Evolutionary conservation across 2,329 filamentous ascomycete species (phyloP), one percentile per base, ranked within the genome.

Genomic region (Ramularia endophylla): DNA sequence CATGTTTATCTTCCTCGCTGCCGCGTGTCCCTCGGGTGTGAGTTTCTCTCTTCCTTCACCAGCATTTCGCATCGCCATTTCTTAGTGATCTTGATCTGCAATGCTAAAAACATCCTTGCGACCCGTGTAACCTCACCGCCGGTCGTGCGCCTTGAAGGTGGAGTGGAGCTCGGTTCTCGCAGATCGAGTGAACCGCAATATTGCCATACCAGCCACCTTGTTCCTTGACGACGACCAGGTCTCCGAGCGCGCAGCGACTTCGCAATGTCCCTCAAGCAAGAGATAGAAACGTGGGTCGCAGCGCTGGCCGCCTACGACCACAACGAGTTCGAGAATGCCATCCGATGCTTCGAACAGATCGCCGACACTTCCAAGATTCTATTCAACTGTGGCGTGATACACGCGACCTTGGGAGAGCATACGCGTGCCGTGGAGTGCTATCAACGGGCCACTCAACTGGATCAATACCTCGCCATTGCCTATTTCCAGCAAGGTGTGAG

Each of bases 401-500:
- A 95, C 71, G 92, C 92, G 28, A 97, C 92, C 0, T 74, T 98
- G 13, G 92, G 92, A 54, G 88, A 97, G 64, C 92, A 98, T 67
- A 85, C 90, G 63, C 88, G 87, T 72, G 92, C 92, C 60, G 90
- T 98, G 53, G 85, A 94, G 66, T 92, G 83, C 66, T 98, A 95
- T 64, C 89, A 95, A 70, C 81, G 85, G 62, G 89, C 92, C 36
- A 85, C 95, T 56, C 77, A 81, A 50, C 75, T 95, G 43, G 92
- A 98, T 60, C 85, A 92, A 62, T 98, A 97, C 62, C 83, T 98
- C 33, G 92, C 92, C 43, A 88, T 98, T 44, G 90, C 92, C 45
- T 97, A 97, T 65, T 98, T 98, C 65, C 92, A 98, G 61, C 87
- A 97, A 66, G 92, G 92, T 31, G 92, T 98, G 13, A 97, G 92